Evolutionary conservation across 164 flowering plant species (phyloP).

Genomic region (Stephania yunnanensis): DNA sequence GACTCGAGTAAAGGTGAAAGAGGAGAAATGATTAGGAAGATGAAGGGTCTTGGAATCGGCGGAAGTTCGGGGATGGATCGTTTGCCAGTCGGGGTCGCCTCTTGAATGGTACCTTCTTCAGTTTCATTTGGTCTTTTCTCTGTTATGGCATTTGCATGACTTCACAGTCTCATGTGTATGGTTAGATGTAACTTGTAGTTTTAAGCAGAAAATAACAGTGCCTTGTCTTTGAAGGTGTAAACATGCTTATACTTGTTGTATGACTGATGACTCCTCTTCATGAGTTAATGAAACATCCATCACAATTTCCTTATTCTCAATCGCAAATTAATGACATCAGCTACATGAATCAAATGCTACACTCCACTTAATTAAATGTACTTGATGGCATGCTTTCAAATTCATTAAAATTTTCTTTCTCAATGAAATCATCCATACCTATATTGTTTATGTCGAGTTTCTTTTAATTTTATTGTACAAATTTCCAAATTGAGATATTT

Average conservation of each 20-base stretch:
- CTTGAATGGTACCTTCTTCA: slow-evolving; percentile 14
- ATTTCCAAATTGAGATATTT: too few species aligned
- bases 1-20: slow-evolving; percentile 21
- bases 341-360: too few species aligned
- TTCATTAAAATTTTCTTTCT: too few species aligned
- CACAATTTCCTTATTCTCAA: neutral
- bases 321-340: too few species aligned
- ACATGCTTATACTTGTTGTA: neutral
- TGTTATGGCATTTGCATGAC: neutral
- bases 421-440: too few species aligned
- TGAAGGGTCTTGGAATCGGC: slow-evolving; percentile 18
- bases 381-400: too few species aligned
- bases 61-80: slow-evolving; percentile 17
- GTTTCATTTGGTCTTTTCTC: neutral
- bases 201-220: slow-evolving; percentile 2
- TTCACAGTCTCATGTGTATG: neutral
- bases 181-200: neutral
- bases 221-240: neutral
- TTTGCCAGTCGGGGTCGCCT: slow-evolving; percentile 25
- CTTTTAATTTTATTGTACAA: too few species aligned
- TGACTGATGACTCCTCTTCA: neutral
- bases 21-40: slow-evolving; percentile 20
- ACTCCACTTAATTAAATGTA: too few species aligned
- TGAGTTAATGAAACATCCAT: neutral
- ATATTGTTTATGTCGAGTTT: too few species aligned